A percentile compares a stretch with the other conserved stretches of the same genome.
These are phyloP conservation scores for Avena insularis DNA, from an alignment of 176 grass and related monocot genomes.

Conservation along the genomic window DNA sequence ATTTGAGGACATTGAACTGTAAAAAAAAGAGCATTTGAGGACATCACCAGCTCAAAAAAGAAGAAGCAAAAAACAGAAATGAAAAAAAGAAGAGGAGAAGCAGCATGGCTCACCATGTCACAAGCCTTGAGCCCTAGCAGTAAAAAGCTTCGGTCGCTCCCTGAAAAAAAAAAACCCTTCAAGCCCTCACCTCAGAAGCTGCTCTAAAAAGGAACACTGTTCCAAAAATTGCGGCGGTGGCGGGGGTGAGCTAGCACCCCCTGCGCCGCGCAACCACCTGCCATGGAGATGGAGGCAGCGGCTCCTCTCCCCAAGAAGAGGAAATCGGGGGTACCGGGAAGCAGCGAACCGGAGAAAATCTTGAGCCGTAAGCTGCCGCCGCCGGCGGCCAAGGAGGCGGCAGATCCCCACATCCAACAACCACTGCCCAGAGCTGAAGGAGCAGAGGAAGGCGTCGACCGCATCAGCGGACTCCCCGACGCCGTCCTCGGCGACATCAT, in stretches of 20 bases:
- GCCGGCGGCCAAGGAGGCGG: not conserved
- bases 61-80: too few relatives aligned
- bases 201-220: not conserved
- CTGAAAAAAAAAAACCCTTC: too few relatives aligned
- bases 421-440: not conserved
- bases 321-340: not conserved
- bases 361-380: not conserved
- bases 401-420: not conserved
- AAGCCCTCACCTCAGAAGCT: not conserved
- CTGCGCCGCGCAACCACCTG: not conserved
- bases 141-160: too few relatives aligned
- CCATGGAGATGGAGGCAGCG: not conserved
- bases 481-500: not conserved
- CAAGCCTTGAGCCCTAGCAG: too few relatives aligned
- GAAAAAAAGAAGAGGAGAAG: too few relatives aligned
- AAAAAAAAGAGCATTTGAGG: too few relatives aligned
- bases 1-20: too few relatives aligned
- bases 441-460: not conserved
- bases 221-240: not conserved
- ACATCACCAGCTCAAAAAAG: too few relatives aligned
- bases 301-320: not conserved
- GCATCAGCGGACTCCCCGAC: constrained; percentile 1
- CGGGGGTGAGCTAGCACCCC: not conserved
- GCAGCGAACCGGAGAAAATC: constrained; percentile 4
- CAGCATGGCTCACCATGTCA: too few relatives aligned